Base-by-base conservation (phyloP, 768 basidiomycete genomes). In the Podaxis sp. region DNA sequence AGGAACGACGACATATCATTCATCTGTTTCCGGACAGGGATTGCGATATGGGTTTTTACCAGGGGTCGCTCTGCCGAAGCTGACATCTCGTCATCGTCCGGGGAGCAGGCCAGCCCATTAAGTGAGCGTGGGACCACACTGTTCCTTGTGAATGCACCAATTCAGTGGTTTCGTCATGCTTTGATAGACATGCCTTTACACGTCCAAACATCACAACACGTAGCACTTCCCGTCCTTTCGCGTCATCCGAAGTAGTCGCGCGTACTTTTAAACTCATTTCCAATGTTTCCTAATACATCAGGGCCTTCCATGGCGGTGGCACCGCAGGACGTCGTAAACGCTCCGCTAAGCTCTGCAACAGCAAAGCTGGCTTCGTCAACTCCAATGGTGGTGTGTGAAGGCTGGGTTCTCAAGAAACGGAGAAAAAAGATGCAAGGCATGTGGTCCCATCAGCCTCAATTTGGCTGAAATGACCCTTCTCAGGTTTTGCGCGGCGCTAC, bases 321-420 rank as follows among this genome's bases (percentile, higher is more conserved):
- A 37, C 11, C 59, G 15, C 41, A 46, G 15, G 37, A 22, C 24
- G 26, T 55, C 56, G 22, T 54, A 2, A 36, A 41, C 53, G 7
- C 54, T 62, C 51, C 64, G 22, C 46, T 62, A 5, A 54, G 30
- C 17, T 55, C 50, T 24, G 59, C 41, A 44, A 55, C 20, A 33
- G 5, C 52, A 44, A 30, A 54, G 38, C 50, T 57, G 6, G 22
- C 22, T 7, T 50, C 40, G 3, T 20, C 62, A 11, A 15, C 51
- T 38, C 55, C 15, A 22, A 44, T 41, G 4, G 63, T 86, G 55
- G 65, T 89, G 3, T 80, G 76, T 56, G 82, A 90, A 68, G 92
- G 92, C 76, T 94, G 91, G 91, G 76, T 93, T 4, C 79, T 94
- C 64, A 94, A 94, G 78, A 95, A 95, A 76, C 80, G 92, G 67